Percentiles rank a stretch among this genome's conserved stretches.
These are phyloP conservation scores for Catharanthus roseus DNA, from an alignment of 257 asterid genomes.

Conservation along the genomic window DNA sequence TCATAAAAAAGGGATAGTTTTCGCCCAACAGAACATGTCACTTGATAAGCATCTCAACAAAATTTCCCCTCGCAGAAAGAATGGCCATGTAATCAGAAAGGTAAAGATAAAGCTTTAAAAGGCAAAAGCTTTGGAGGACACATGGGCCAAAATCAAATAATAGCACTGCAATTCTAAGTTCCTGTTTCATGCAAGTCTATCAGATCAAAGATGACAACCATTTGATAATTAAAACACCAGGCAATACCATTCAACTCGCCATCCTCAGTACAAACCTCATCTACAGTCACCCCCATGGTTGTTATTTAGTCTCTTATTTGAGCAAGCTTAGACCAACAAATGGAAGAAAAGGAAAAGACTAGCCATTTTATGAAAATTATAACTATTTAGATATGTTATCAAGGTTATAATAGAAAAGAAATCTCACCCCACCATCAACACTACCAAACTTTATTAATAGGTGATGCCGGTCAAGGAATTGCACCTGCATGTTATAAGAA, in stretches of 20 bases:
- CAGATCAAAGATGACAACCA: background rate
- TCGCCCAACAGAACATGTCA: background rate
- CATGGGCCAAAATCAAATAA: background rate
- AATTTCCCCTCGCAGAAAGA: background rate
- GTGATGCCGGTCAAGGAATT: constrained; percentile 88
- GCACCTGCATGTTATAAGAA: constrained; percentile 54
- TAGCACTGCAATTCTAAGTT: background rate
- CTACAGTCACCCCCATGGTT: no score
- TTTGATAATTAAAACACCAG: no score
- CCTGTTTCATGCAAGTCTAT: background rate
- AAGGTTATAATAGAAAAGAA: constrained; percentile 21
- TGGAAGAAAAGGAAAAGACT: background rate
- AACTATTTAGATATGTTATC: background rate
- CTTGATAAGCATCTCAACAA: background rate
- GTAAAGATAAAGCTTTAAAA: background rate
- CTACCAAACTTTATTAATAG: constrained; percentile 90
- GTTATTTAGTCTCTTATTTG: background rate
- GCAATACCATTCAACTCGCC: no score
- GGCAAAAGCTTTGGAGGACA: background rate
- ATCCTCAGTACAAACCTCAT: no score
- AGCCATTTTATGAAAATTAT: background rate
- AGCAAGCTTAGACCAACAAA: constrained; percentile 2
- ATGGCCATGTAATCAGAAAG: background rate
- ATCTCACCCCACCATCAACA: constrained; percentile 94
- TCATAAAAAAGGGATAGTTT: background rate